Conservation (phyloP, 2,329 filamentous ascomycete species). For the Allantophomopsis lycopodina region DNA sequence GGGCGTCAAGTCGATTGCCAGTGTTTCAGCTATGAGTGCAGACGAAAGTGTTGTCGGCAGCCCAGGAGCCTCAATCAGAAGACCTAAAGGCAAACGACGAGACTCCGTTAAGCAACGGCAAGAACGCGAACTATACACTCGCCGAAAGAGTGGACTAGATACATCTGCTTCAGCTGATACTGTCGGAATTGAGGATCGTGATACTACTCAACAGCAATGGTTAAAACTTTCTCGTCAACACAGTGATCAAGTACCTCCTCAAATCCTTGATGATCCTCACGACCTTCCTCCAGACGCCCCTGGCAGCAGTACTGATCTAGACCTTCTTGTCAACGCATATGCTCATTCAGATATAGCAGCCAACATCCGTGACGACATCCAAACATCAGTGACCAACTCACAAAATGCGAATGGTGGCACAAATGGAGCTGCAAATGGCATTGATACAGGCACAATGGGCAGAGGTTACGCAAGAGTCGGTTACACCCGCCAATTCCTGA, state of each 20-base stretch:
- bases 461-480: constrained; percentile 75
- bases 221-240: constrained; percentile 39
- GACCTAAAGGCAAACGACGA: constrained; percentile 57
- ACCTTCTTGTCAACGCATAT: constrained; percentile 67
- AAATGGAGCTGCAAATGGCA: constrained; percentile 38
- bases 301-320: constrained; percentile 59
- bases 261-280: constrained; percentile 57
- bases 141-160: constrained; percentile 52
- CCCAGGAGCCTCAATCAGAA: constrained; percentile 41
- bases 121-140: constrained; percentile 80
- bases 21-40: constrained; percentile 62
- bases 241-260: constrained; percentile 37
- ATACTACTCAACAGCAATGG: constrained; percentile 40
- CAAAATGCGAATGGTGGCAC: constrained; percentile 50
- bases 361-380: constrained; percentile 66
- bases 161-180: constrained; percentile 54
- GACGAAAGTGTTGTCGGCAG: constrained; percentile 46
- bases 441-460: constrained; percentile 46
- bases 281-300: constrained; percentile 44
- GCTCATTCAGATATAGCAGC: constrained; percentile 63
- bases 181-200: constrained; percentile 24
- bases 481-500: constrained; percentile 69
- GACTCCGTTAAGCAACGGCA: constrained; percentile 77
- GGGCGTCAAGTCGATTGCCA: constrained; percentile 82
- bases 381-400: constrained; percentile 50